Evolutionary conservation across 2,329 filamentous ascomycete species (phyloP).

Genomic region (Elsinoe ampelina): DNA sequence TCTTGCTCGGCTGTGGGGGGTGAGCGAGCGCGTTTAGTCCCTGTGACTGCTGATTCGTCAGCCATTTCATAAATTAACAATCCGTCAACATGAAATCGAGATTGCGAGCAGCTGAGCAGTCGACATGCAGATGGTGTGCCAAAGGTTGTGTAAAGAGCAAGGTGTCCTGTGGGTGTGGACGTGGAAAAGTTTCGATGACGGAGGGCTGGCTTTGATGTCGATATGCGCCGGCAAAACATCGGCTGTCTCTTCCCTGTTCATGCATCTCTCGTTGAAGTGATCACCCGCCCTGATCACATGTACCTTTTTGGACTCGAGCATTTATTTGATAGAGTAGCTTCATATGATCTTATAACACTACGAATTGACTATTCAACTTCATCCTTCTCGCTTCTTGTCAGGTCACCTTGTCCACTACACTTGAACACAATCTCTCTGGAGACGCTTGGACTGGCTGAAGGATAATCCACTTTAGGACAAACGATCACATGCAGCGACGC

Average conservation of each 20-base stretch:
- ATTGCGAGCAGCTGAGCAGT: neutral
- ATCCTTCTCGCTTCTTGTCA: no score
- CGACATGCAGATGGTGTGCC: no score
- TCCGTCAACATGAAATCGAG: neutral
- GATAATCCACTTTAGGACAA: constrained; percentile 27
- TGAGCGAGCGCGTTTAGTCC: constrained; percentile 14
- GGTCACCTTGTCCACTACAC: no score
- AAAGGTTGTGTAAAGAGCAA: neutral
- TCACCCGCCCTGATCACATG: neutral
- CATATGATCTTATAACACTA: neutral
- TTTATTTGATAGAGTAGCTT: neutral
- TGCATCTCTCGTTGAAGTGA: constrained; percentile 2
- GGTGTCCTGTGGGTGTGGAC: neutral
- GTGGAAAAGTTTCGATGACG: neutral
- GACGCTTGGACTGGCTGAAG: constrained; percentile 18
- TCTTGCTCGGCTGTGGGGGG: neutral
- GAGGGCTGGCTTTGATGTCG: neutral
- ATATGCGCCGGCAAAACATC: constrained; percentile 3
- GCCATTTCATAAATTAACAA: constrained; percentile 16
- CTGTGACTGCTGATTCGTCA: constrained; percentile 20
- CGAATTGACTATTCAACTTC: neutral
- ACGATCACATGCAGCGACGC: neutral
- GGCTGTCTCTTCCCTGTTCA: neutral
- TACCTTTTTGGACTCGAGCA: neutral
- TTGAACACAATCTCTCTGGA: no score